Evolutionary conservation across 78 protist species (phyloP), one percentile per base, ranked within the genome.

Genomic region (Cavenderia fasciculata): DNA sequence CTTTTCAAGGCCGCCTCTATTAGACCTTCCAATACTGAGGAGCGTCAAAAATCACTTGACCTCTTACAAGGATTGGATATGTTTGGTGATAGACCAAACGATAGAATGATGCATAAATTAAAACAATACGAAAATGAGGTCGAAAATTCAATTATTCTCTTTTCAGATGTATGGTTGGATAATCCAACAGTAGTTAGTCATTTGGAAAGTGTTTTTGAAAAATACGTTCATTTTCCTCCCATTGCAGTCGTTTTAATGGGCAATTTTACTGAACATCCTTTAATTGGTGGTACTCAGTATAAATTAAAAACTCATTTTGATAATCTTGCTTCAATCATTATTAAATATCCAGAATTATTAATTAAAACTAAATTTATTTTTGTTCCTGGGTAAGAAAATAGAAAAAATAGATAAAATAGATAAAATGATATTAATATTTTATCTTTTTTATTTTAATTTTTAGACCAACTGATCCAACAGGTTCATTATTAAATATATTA

Each of bases 131-230:
- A 79, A 43, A 69, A 71, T 29, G 38, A 8, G 34, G 63, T 27
- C 10, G 73, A 69, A 33, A 68, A 79, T 56, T 8, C 78, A 10
- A 40, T 94, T 6, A 59, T 94, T 8, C 59, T 79, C 46, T 25
- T 94, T 12, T 94, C 94, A 1, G 96, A 94, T 29, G 92, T 86
- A 18, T 79, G 90, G 88, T 71, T 94, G 27, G 96, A 94, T 46
- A 27, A 59, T 18, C 71, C 61, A 25, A 61, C 34, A 34, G 96
- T 86, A 6, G 29, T 59, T 47, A 40, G 27, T 8, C 54, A 68
- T 29, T 79, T 93, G 40, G 57, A 66, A 12, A 16, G 19, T 19
- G 19, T 93, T 21, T 85, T 93, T 29, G 8, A 16, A 16, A 74
- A 89, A 6, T 77, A 61, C 40, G 62, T 63, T 21, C 52, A 52